Evolutionary conservation across 2,329 filamentous ascomycete species (phyloP), one percentile per base, ranked within the genome.

Genomic region (Phaeophleospora eucalypticola): DNA sequence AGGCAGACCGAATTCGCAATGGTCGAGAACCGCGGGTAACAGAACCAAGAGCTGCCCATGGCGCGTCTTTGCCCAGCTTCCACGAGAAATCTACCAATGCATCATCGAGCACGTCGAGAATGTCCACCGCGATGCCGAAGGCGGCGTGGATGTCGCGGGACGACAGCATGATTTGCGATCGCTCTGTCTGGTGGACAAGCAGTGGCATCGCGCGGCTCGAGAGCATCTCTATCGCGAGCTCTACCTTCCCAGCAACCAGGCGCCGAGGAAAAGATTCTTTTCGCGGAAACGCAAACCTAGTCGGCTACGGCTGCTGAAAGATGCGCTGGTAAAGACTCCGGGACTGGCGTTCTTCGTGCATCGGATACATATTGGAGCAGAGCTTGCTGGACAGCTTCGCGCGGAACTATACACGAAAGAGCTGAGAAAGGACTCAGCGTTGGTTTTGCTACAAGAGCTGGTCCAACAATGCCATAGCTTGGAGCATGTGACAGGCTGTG

Each of bases 401-500:
- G 61, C 61, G 12, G 48, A 59, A 18, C 58, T 48, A 2, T 40
- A 46, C 48, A 58, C 60, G 29, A 48, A 61, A 71, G 48, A 69
- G 68, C 19, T 18, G 3, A 6, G 24, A 29, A 46, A 39, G 58
- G 68, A 76, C 56, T 72, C 75, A 40, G 75, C 78, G 43, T 65
- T 75, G 36, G 73, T 79, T 47, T 49, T 75, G 15, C 62, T 81
- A 15, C 75, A 77, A 4, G 79, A 78, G 1, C 66, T 82, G 32
- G 75, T 82, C 24, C 79, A 80, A 72, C 72, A 73, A 2, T 82
- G 78, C 55, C 77, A 79, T 6, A 78, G 77, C 49, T 62, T 82
- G 17, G 77, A 82, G 61, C 70, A 71, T 19, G 62, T 82, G 6
- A 59, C 73, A 24, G 79, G 79, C 4, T 74, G 80, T 46, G 70